phyloP scores from a whole-genome alignment of 257 asterid species.

The Avicennia marina region DNA sequence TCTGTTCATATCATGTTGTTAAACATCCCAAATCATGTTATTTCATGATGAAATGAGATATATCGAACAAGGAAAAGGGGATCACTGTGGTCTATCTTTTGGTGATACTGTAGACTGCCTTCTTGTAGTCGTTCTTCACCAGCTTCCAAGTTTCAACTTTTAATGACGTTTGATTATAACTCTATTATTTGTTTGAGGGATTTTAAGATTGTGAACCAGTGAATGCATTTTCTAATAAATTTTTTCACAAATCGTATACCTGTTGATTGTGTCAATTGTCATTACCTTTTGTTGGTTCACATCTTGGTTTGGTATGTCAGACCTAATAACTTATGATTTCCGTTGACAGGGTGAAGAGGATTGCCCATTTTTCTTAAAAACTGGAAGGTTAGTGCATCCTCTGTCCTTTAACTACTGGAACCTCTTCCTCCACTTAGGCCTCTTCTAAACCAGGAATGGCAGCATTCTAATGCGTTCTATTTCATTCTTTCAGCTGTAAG shows the following conservation, averaged over 20 bases:
- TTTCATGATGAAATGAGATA: background rate
- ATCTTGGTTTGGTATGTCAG: background rate
- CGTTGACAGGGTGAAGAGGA: slow-evolving; percentile 87
- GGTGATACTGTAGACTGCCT: background rate
- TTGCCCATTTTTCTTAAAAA: slow-evolving; percentile 93
- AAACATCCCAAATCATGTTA: background rate
- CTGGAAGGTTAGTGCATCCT: slow-evolving; percentile 76
- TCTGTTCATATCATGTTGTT: slow-evolving; percentile 10
- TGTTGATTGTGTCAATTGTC: background rate
- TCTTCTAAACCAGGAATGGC: background rate
- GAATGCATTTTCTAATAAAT: background rate
- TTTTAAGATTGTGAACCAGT: too few species aligned
- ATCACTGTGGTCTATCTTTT: background rate
- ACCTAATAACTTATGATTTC: slow-evolving; percentile 14
- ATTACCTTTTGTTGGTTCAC: background rate
- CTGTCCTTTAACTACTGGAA: slow-evolving; percentile 15
- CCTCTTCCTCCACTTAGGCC: background rate
- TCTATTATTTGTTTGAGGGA: background rate
- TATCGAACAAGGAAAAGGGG: background rate
- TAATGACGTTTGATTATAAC: too few species aligned
- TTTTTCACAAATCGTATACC: background rate
- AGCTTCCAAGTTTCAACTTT: too few species aligned
- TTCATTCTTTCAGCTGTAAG: slow-evolving; percentile 70
- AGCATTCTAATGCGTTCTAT: slow-evolving; percentile 25
- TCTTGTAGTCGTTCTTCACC: background rate